Conservation (phyloP, 1,284 basidiomycete species). For the Athelia psychrophila region DNA sequence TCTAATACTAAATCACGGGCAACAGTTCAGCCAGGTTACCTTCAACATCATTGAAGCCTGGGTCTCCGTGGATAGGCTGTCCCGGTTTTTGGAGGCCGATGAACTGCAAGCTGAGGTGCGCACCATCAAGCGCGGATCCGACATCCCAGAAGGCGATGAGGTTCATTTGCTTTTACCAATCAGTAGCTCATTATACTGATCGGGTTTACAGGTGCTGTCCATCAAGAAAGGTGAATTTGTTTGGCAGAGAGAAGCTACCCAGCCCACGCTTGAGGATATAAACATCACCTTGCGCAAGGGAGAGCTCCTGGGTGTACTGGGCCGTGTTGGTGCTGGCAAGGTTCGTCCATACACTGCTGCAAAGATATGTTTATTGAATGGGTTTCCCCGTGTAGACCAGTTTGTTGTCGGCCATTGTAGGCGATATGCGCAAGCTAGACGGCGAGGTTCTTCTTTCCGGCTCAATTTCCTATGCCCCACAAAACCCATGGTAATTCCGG, state of each 20-base stretch:
- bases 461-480: slow-evolving; percentile 84
- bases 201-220: slow-evolving; percentile 48
- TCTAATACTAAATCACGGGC: no score
- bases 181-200: neutral
- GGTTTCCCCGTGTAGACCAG: slow-evolving; percentile 66
- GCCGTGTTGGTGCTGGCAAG: slow-evolving; percentile 93
- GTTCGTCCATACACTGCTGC: slow-evolving; percentile 44
- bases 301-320: slow-evolving; percentile 85
- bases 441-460: slow-evolving; percentile 76
- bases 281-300: slow-evolving; percentile 78
- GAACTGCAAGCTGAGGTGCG: slow-evolving; percentile 83
- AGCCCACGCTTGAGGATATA: slow-evolving; percentile 77
- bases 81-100: slow-evolving; percentile 72
- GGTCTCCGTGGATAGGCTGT: slow-evolving; percentile 83
- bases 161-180: slow-evolving; percentile 27
- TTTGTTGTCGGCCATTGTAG: slow-evolving; percentile 75
- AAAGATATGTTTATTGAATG: no score
- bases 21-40: slow-evolving; percentile 67
- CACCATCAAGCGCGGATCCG: slow-evolving; percentile 40
- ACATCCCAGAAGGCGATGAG: slow-evolving; percentile 59
- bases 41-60: slow-evolving; percentile 82
- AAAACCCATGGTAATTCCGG: slow-evolving; percentile 74
- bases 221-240: slow-evolving; percentile 76
- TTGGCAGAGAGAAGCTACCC: slow-evolving; percentile 60
- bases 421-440: slow-evolving; percentile 82